A percentile compares a stretch with the other conserved stretches of the same genome.
Conservation (phyloP, 1,284 basidiomycete species). For the Moesziomyces sp. region DNA sequence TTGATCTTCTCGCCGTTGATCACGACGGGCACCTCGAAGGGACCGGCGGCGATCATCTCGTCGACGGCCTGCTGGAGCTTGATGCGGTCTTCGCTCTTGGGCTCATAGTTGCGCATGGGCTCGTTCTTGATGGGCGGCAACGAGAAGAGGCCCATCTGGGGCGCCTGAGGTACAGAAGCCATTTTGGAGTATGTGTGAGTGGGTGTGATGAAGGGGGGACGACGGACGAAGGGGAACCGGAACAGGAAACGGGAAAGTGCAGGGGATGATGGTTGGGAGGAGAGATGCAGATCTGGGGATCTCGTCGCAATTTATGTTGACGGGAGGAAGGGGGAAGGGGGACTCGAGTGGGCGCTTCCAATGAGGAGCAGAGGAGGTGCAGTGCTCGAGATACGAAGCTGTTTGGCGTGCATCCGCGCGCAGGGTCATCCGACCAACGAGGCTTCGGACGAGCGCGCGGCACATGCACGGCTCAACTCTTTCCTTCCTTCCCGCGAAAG, state of each 20-base stretch:
- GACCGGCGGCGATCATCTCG: conserved; percentile 83
- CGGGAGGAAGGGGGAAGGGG: background rate
- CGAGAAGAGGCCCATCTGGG: conserved; percentile 51
- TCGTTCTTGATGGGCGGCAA: conserved; percentile 63
- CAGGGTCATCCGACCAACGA: conserved; percentile 25
- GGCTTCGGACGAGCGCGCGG: background rate
- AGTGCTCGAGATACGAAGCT: background rate
- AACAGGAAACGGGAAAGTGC: background rate
- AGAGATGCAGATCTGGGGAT: background rate
- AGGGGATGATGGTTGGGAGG: background rate
- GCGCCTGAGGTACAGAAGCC: conserved; percentile 50
- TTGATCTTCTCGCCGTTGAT: conserved; percentile 89
- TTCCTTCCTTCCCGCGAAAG: conserved; percentile 1
- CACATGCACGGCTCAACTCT: conserved; percentile 22
- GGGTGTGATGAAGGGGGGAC: background rate
- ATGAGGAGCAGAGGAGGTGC: background rate
- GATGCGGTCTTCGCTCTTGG: conserved; percentile 81
- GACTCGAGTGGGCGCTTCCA: too few relatives aligned
- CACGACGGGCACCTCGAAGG: conserved; percentile 91
- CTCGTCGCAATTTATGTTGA: conserved; percentile 1
- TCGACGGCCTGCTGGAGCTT: conserved; percentile 80
- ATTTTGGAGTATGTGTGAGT: conserved; percentile 16
- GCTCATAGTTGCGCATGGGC: conserved; percentile 75
- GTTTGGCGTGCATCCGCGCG: background rate
- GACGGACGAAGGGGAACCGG: background rate